These are phyloP conservation scores for Wickerhamomyces sp. DNA, from an alignment of 1,139 yeast genomes.

Conservation along the genomic window DNA sequence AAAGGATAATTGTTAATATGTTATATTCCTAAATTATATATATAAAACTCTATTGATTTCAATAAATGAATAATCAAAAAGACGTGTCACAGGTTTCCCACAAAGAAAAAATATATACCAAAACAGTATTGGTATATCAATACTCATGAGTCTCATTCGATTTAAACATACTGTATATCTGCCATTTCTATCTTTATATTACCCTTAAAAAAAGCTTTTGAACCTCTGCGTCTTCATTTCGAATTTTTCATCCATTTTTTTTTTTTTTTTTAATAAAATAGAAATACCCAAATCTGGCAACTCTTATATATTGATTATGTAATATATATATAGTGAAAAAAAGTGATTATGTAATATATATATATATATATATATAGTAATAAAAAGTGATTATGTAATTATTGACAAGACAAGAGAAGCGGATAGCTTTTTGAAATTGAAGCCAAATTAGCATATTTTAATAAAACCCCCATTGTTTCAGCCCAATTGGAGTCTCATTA, in stretches of 20 bases:
- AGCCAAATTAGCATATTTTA: not conserved
- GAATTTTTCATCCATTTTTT: slow-evolving; percentile 5
- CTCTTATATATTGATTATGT: no score
- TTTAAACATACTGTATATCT: slow-evolving; percentile 1
- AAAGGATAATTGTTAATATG: not conserved
- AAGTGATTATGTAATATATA: no score
- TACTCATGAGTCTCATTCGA: not conserved
- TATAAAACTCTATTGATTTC: no score
- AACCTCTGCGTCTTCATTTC: not conserved
- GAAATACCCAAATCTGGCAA: not conserved
- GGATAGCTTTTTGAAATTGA: not conserved
- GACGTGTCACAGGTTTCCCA: not conserved
- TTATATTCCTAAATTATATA: no score
- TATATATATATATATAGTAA: no score
- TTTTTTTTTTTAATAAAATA: no score
- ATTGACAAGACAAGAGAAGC: not conserved
- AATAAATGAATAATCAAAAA: not conserved
- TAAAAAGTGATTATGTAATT: not conserved
- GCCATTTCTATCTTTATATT: slow-evolving; percentile 2
- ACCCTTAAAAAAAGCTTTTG: not conserved
- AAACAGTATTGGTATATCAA: no score
- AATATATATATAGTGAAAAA: no score
- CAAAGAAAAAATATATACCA: not conserved
- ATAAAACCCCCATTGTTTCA: no score
- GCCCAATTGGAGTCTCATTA: no score